Base-by-base conservation (phyloP, 1,139 yeast species). In the Geotrichum citri-aurantii region DNA sequence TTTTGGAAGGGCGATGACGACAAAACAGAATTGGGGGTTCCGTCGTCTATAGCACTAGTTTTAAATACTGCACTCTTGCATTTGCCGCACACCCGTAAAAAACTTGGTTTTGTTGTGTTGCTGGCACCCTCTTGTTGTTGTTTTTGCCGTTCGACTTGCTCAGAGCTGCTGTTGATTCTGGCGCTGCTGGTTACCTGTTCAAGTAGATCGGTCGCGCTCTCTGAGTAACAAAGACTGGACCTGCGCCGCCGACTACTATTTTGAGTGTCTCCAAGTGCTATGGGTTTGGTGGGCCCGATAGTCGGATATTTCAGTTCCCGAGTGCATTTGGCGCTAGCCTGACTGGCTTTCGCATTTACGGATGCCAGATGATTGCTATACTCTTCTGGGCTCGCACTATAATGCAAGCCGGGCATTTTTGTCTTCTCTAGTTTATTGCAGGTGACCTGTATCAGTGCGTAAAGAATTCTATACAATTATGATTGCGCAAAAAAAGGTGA, bases 151-250 rank as follows among this genome's bases (percentile, higher is more conserved):
- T 7, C 26, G 17, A n/a, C n/a, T 21, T 46, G 4, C 12, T 23
- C 48, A 14, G n/a, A 5, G 26, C 11, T 46, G 26, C n/a, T 19
- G 11, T 3, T 10, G 26, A 8, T 17, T 11, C 7, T 10, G 4
- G 14, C 12, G 4, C 31, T 5, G 21, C 14, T 26, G 21, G 31
- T 11, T 29, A 24, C 29, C 31, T 19, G 17, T 40, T 12, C 37
- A 17, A 24, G n/a, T 8, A 24, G 31, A 37, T 21, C 26, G 37
- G 33, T 31, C 21, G 63, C 64, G 3, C 62, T 55, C 46, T 59
- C 61, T 0, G 65, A 56, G 48, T 59, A 58, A 53, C 60, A 60
- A 8, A 64, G 52, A 44, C 65, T 63, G 8, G 66, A 64, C 40
- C 66, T 48, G 17, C 66, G 54, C 7, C 65, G 57, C 10, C 44